Evolutionary conservation across 2,329 filamentous ascomycete genomes (phyloP).

Genomic region (Dactylellina sp.): DNA sequence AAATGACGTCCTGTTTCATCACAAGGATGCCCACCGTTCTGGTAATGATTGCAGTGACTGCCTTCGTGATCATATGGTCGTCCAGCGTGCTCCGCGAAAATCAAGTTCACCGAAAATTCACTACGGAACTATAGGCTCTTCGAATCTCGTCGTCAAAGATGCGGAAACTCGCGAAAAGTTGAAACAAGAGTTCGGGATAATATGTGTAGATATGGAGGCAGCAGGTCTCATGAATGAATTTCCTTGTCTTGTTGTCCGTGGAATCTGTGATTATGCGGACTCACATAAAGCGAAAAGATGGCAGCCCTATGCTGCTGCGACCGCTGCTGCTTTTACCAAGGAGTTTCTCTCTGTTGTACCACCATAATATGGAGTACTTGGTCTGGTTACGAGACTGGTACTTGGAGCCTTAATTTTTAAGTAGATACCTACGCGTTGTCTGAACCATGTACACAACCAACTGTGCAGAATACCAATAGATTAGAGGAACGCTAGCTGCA

Average conservation of each 20-base stretch:
- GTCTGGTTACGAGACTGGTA: no score
- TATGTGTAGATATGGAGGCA: constrained; percentile 46
- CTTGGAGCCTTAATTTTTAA: no score
- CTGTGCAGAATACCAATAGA: no score
- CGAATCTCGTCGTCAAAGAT: constrained; percentile 31
- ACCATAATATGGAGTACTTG: background rate
- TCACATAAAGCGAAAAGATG: constrained; percentile 39
- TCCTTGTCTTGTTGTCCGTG: constrained; percentile 27
- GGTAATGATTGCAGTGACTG: constrained; percentile 7
- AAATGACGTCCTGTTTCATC: constrained; percentile 24
- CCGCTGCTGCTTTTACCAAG: constrained; percentile 40
- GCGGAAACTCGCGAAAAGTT: constrained; percentile 17
- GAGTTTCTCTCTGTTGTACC: constrained; percentile 32
- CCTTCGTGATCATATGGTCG: constrained; percentile 7
- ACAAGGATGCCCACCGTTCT: constrained; percentile 10
- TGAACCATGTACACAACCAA: no score
- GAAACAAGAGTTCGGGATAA: constrained; percentile 15
- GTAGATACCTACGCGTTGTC: no score
- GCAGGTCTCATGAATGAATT: no score
- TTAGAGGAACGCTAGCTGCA: no score
- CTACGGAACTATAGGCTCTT: constrained; percentile 36
- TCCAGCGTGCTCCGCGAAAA: background rate
- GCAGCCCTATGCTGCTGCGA: constrained; percentile 43
- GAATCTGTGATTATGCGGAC: constrained; percentile 42
- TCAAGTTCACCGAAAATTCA: constrained; percentile 24